Evolutionary conservation across 2,329 filamentous ascomycete species (phyloP), one percentile per base, ranked within the genome.

Genomic region (Arthroderma uncinatum): DNA sequence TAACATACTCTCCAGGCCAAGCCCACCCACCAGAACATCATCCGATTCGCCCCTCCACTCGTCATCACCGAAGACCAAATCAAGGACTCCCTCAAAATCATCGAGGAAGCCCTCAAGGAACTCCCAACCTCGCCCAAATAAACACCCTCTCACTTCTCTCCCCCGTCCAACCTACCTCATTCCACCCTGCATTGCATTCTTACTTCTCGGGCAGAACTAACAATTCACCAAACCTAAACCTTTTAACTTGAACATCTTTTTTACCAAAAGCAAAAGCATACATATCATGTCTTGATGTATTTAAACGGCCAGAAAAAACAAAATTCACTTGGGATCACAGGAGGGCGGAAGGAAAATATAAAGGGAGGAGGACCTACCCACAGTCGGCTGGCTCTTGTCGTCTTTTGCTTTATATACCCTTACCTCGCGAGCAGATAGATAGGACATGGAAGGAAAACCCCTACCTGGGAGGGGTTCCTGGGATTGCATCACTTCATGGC

Each of bases 11-110:
- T 42, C 8, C 70, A 95, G 89, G 93, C 93, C 66, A 98, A 98
- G 81, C 93, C 93, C 30, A 98, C 93, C 5, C 93, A 98, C 73
- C 86, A 95, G 68, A 96, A 97, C 74, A 97, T 98, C 71, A 98
- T 98, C 70, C 87, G 93, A 58, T 86, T 98, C 61, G 93, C 93
- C n/a, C 93, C 93, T 50, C 93, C 93, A 19, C 78, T 98, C 56
- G 90, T 98, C 63, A 97, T 98, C 67, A 90, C 85, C 25, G 90
- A 97, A 68, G 81, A 85, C 59, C 83, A 98, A 74, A 85, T 98
- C 63, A 79, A 83, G 64, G 81, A 83, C 68, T 86, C 92, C 1
- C 71, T 97, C 56, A 72, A 72, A 55, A 92, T 93, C 67, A 95
- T 98, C 68, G 80, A 83, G 61, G 84, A 91, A 68, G 85, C 92